phyloP scores from a whole-genome alignment of 225 moss, liverwort and hornwort genomes.

The Physcomitrium patens region DNA sequence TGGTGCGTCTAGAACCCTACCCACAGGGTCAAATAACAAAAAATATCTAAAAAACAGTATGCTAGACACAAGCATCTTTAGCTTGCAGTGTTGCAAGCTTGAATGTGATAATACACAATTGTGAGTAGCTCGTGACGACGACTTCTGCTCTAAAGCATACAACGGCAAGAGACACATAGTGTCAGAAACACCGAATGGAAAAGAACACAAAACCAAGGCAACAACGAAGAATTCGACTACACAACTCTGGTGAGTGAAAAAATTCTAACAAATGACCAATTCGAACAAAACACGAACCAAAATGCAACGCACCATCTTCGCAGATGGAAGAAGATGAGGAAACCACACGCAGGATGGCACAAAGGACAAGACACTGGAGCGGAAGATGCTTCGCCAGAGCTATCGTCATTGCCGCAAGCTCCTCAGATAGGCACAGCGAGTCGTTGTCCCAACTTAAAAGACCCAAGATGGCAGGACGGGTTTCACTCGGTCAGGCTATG shows the following conservation, averaged over 20 bases:
- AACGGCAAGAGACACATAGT: background rate
- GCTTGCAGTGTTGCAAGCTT: background rate
- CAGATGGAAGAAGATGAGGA: slow-evolving; percentile 41
- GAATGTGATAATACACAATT: background rate
- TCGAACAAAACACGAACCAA: background rate
- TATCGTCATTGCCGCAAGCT: slow-evolving; percentile 28
- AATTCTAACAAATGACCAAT: background rate
- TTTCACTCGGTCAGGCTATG: background rate
- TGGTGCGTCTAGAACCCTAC: too few relatives aligned
- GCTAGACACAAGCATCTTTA: slow-evolving; percentile 12
- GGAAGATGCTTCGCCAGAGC: slow-evolving; percentile 18
- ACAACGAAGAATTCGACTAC: background rate
- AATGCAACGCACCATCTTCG: slow-evolving; percentile 44
- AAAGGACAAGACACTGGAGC: slow-evolving; percentile 28
- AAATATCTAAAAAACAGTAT: background rate
- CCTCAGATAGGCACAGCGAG: background rate
- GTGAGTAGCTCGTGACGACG: background rate
- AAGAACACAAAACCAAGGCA: background rate
- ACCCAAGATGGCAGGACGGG: background rate
- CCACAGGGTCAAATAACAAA: too few relatives aligned
- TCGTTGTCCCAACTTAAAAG: background rate
- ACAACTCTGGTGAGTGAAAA: background rate
- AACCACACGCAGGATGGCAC: slow-evolving; percentile 16
- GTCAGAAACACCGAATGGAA: background rate
- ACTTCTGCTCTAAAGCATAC: background rate